Percentiles rank a stretch among this genome's conserved stretches.
phyloP scores from a whole-genome alignment of 768 basidiomycete genomes.

The Termitomyces sp. region DNA sequence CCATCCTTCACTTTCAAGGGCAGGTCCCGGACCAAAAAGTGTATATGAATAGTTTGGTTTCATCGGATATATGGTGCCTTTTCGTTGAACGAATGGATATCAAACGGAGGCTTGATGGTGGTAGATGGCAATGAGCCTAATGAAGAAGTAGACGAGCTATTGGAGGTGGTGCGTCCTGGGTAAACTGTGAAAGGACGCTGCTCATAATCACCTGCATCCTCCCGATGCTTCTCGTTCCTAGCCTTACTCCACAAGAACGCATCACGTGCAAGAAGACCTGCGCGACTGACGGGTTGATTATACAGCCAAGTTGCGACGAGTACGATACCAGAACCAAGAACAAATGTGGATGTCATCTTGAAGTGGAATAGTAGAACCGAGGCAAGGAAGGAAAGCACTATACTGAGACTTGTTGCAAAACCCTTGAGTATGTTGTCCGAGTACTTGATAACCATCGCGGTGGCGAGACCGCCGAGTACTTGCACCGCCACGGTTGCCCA shows the following conservation, averaged over 20 bases:
- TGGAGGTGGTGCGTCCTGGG: slow-evolving; percentile 20
- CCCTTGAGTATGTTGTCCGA: slow-evolving; percentile 94
- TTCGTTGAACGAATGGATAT: slow-evolving; percentile 14
- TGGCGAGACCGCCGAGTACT: slow-evolving; percentile 89
- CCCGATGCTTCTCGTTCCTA: slow-evolving; percentile 21
- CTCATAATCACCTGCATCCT: slow-evolving; percentile 2
- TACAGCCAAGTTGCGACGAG: slow-evolving; percentile 90
- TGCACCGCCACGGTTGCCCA: slow-evolving; percentile 90
- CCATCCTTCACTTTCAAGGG: neutral
- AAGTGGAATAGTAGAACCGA: slow-evolving; percentile 89
- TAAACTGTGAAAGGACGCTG: slow-evolving; percentile 16
- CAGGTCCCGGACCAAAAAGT: neutral
- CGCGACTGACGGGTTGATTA: slow-evolving; percentile 55
- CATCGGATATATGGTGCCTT: slow-evolving; percentile 12
- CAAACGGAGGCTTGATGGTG: slow-evolving; percentile 15
- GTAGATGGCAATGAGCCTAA: slow-evolving; percentile 21
- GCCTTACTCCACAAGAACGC: slow-evolving; percentile 14
- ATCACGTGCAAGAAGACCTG: slow-evolving; percentile 9
- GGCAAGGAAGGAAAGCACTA: slow-evolving; percentile 91
- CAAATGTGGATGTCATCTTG: slow-evolving; percentile 78
- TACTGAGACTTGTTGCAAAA: slow-evolving; percentile 91
- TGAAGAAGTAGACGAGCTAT: slow-evolving; percentile 27
- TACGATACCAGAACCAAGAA: slow-evolving; percentile 80
- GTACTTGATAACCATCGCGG: slow-evolving; percentile 96
- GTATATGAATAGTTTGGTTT: neutral